Evolutionary conservation across 192 early-diverging fungal genomes (phyloP).

Genomic region (Globomyces pollinis-pini): DNA sequence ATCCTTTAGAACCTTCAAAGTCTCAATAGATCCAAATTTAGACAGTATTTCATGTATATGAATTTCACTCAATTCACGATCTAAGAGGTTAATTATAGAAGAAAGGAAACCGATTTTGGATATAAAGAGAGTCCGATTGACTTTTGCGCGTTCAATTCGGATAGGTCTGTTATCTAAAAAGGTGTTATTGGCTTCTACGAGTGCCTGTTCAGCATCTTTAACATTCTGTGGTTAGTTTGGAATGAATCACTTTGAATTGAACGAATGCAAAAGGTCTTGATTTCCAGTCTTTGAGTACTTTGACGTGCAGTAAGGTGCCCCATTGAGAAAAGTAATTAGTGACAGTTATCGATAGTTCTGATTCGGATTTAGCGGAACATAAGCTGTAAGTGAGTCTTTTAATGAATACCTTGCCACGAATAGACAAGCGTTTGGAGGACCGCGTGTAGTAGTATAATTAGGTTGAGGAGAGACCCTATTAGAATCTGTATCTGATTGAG

Average conservation of each 20-base stretch:
- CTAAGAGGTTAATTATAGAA: background rate
- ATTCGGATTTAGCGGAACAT: constrained; percentile 27
- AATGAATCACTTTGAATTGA: constrained; percentile 51
- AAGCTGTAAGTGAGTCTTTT: constrained; percentile 7
- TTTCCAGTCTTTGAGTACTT: constrained; percentile 68
- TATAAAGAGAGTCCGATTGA: constrained; percentile 66
- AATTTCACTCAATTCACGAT: constrained; percentile 1
- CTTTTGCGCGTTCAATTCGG: constrained; percentile 67
- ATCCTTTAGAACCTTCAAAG: background rate
- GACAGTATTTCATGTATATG: constrained; percentile 33
- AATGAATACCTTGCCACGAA: constrained; percentile 68
- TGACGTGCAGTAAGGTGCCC: constrained; percentile 59
- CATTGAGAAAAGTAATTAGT: constrained; percentile 53
- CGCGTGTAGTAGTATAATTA: constrained; percentile 1
- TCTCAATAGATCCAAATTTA: constrained; percentile 53
- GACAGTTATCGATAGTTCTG: constrained; percentile 44
- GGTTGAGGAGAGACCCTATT: background rate
- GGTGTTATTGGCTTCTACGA: constrained; percentile 58
- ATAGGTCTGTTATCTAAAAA: constrained; percentile 61
- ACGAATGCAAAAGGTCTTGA: constrained; percentile 70
- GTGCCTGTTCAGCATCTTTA: constrained; percentile 48
- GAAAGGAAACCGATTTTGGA: constrained; percentile 15
- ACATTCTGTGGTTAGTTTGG: constrained; percentile 23
- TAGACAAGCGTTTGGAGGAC: constrained; percentile 46
- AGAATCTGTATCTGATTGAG: too few species aligned